Percentiles rank a stretch among this genome's conserved stretches.
These are phyloP conservation scores for Yamagishiella unicocca DNA, from an alignment of 139 green algal genomes.

Conservation along the genomic window DNA sequence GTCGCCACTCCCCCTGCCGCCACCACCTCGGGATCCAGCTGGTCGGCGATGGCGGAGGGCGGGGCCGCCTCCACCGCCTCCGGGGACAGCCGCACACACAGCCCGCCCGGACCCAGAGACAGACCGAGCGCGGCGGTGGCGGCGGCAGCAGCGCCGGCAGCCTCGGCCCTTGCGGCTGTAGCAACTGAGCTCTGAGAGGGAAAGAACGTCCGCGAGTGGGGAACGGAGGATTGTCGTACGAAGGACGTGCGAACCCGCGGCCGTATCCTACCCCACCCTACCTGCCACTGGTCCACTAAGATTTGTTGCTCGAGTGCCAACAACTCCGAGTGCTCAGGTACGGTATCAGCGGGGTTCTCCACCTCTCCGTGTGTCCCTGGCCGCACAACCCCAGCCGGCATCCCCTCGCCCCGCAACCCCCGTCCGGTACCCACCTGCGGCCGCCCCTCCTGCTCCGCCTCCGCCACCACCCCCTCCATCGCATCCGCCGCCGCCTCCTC, in stretches of 20 bases:
- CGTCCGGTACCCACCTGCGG: not conserved
- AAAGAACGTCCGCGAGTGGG: no score
- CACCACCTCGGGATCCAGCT: conserved; percentile 1
- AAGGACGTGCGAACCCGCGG: no score
- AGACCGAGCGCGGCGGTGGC: not conserved
- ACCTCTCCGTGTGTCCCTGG: no score
- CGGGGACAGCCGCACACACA: conserved; percentile 11
- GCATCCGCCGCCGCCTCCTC: not conserved
- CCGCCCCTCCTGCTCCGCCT: conserved; percentile 6
- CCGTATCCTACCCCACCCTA: no score
- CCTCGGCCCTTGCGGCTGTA: not conserved
- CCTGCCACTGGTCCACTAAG: no score
- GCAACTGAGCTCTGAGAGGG: no score
- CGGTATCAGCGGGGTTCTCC: no score
- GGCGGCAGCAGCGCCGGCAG: not conserved
- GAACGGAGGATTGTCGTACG: no score
- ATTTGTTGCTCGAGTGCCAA: no score
- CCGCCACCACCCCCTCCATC: not conserved
- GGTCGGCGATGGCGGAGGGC: not conserved
- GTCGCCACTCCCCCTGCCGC: conserved; percentile 4
- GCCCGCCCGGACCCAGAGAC: not conserved
- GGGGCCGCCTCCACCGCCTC: not conserved
- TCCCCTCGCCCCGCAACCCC: not conserved
- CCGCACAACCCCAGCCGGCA: not conserved
- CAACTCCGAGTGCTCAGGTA: no score